Conservation (phyloP, 129 eudicot species). For the Apium graveolens region DNA sequence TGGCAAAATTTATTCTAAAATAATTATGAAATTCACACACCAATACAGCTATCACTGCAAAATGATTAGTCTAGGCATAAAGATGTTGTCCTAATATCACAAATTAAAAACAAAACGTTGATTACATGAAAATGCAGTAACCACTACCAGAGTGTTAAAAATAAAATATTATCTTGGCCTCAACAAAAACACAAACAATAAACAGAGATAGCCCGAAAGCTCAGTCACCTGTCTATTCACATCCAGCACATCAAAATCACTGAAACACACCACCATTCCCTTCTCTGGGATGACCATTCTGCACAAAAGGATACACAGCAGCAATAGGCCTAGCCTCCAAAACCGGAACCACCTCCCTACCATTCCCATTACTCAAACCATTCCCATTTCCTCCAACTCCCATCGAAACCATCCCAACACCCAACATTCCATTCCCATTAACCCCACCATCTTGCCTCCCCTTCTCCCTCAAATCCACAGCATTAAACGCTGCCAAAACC, state of each 20-base stretch:
- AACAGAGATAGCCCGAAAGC: not conserved
- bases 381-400: slow-evolving; percentile 27
- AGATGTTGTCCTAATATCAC: not conserved
- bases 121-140: not conserved
- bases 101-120: not conserved
- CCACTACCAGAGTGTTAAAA: not conserved
- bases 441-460: slow-evolving; percentile 15
- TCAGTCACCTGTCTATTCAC: slow-evolving; percentile 17
- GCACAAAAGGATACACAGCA: slow-evolving; percentile 17
- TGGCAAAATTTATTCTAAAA: not conserved
- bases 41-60: not conserved
- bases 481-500: slow-evolving; percentile 51
- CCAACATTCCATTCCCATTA: not conserved
- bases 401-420: slow-evolving; percentile 15
- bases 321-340: slow-evolving; percentile 12
- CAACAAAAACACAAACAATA: not conserved
- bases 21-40: not conserved
- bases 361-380: slow-evolving; percentile 5
- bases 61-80: not conserved
- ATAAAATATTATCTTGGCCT: not conserved
- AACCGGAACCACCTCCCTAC: slow-evolving; percentile 13
- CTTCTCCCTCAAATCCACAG: slow-evolving; percentile 58
- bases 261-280: slow-evolving; percentile 16
- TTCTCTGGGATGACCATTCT: slow-evolving; percentile 20
- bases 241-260: not conserved